Conservation (phyloP, 768 basidiomycete genomes). For the Russula sp. region DNA sequence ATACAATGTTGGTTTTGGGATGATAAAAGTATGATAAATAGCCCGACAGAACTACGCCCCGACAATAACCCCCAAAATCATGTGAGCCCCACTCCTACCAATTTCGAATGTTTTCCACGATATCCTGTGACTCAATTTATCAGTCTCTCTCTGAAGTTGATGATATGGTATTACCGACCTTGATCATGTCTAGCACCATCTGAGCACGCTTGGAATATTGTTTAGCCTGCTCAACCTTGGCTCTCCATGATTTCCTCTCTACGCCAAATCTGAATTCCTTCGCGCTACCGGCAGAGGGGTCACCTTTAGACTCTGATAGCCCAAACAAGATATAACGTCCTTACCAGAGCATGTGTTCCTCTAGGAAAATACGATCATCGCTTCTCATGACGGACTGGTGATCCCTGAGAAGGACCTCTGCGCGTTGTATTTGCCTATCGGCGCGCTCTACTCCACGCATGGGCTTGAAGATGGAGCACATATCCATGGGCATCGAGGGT, state of each 20-base stretch:
- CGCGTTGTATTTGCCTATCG: neutral
- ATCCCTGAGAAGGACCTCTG: neutral
- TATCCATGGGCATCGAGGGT: neutral
- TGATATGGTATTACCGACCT: constrained; percentile 1
- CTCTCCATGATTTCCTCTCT: neutral
- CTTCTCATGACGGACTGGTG: neutral
- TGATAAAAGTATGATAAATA: neutral
- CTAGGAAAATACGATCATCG: neutral
- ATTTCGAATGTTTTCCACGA: constrained; percentile 1
- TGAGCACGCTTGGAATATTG: constrained; percentile 10
- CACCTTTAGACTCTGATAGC: neutral
- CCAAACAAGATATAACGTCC: too few species aligned
- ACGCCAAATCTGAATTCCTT: constrained; percentile 2
- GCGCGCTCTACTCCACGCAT: neutral
- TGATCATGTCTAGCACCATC: neutral
- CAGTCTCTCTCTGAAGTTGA: neutral
- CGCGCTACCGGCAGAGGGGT: neutral
- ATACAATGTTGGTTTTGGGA: neutral
- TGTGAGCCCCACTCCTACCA: neutral
- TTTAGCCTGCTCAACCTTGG: constrained; percentile 1
- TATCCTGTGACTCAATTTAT: neutral
- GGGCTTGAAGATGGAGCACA: neutral
- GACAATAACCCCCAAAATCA: neutral
- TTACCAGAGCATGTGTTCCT: constrained; percentile 2
- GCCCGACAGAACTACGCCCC: neutral